Evolutionary conservation across 2,329 filamentous ascomycete species (phyloP).

Genomic region (Cladophialophora immunda): DNA sequence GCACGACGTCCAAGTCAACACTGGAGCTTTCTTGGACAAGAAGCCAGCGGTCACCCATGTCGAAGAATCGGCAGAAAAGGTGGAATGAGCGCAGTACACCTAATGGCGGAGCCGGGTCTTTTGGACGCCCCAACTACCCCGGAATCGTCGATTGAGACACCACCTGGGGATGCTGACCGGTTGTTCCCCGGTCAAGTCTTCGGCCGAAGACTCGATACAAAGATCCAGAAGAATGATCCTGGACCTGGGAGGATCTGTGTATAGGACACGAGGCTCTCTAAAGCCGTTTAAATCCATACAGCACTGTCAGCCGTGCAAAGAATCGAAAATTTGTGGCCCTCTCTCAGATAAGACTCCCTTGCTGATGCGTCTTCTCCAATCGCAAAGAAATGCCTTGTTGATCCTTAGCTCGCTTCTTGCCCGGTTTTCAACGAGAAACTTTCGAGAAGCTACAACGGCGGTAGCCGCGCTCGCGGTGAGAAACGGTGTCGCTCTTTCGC

Average conservation of each 20-base stretch:
- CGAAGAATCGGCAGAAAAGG: slow-evolving; percentile 13
- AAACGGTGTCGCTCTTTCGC: not conserved
- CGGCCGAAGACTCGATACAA: not conserved
- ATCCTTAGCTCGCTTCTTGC: not conserved
- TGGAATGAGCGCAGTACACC: slow-evolving; percentile 5
- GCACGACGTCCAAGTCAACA: slow-evolving; percentile 19
- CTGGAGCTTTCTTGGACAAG: slow-evolving; percentile 22
- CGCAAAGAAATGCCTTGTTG: not conserved
- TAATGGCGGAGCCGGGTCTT: not conserved
- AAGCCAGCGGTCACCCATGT: slow-evolving; percentile 15
- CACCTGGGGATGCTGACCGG: not conserved
- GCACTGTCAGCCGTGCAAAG: no score
- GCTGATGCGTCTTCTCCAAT: no score
- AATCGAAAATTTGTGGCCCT: no score
- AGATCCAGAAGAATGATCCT: not conserved
- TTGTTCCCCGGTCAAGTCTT: not conserved
- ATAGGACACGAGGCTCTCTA: no score
- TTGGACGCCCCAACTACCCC: not conserved
- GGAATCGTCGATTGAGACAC: no score
- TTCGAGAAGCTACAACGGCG: not conserved
- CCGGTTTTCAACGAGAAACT: not conserved
- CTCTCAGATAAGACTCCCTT: no score
- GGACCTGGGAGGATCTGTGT: not conserved
- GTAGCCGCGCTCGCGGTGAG: not conserved
- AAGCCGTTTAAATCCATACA: no score